Evolutionary conservation across 2,329 filamentous ascomycete genomes (phyloP), one percentile per base, ranked within the genome.

Genomic region (Capronia coronata): DNA sequence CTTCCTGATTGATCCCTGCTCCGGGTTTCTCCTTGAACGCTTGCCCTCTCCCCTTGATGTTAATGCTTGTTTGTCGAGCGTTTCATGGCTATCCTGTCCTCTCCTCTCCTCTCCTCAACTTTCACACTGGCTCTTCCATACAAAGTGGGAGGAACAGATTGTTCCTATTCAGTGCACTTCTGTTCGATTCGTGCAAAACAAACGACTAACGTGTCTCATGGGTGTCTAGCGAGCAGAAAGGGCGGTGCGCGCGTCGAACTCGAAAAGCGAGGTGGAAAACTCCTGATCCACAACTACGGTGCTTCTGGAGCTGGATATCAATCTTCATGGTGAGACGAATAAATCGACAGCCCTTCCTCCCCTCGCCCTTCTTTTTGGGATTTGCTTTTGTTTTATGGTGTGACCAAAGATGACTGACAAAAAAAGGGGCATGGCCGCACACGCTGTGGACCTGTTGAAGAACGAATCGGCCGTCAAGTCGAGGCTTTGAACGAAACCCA

Each of bases 211-310:
- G n/a, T n/a, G n/a, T n/a, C n/a, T n/a, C n/a, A n/a, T n/a, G n/a
- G n/a, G n/a, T n/a, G n/a, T n/a, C n/a, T 16, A 51, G 49, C 89
- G 3, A 78, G 83, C 63, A 74, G 89, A 43, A 75, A 79, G 45
- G 83, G 77, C 1, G 89, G 89, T 0, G 80, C 86, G 14, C 76
- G 89, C 49, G 71, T 94, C 9, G 87, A 94, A 68, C 82, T 73
- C 62, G 84, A 90, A 64, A 71, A 69, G 54, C 76, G 87, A 29
- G 69, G 75, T 40, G 81, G 78, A 3, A 75, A 78, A 2, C 76
- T 76, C 65, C 76, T 89, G 13, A 82, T 91, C 46, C 86, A 91
- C 64, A 72, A 72, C 52, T 72, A 72, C 51, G 70, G 70, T 11
- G 69, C 71, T 62, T 69, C 67, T 8, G 70, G 70, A 3, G 71